These are phyloP conservation scores for Allomyces macrogynus DNA, from an alignment of 192 early-diverging fungal genomes.

Conservation along the genomic window DNA sequence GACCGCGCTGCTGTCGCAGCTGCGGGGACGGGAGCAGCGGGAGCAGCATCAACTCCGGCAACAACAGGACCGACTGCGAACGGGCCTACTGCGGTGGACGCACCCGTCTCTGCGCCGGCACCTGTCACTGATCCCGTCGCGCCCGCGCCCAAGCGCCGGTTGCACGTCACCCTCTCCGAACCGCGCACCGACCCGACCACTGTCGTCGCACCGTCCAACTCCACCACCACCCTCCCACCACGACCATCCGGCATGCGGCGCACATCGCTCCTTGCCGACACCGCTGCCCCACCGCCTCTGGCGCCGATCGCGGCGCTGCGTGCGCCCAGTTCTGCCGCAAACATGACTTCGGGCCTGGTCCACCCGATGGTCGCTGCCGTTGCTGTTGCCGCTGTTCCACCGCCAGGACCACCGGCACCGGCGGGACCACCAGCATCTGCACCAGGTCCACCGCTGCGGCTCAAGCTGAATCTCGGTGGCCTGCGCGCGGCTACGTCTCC, in stretches of 20 bases:
- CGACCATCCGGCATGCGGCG: too few species aligned
- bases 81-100: constrained; percentile 70
- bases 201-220: too few species aligned
- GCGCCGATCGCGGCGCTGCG: constrained; percentile 66
- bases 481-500: constrained; percentile 27
- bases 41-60: constrained; percentile 53
- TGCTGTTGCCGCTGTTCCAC: neutral
- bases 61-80: constrained; percentile 33
- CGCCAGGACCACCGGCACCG: neutral
- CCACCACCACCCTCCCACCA: too few species aligned
- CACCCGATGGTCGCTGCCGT: neutral
- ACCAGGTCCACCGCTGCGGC: constrained; percentile 20
- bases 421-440: neutral
- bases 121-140: constrained; percentile 47
- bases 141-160: constrained; percentile 66
- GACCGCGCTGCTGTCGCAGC: constrained; percentile 91
- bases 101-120: constrained; percentile 63
- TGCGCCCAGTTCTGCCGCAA: constrained; percentile 68
- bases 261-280: too few species aligned
- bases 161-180: constrained; percentile 54
- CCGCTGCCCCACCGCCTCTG: constrained; percentile 28
- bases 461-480: constrained; percentile 17
- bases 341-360: constrained; percentile 72
- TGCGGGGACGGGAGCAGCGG: too few species aligned
- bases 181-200: too few species aligned